Percentiles rank a stretch among this genome's conserved stretches.
Evolutionary conservation across 2,329 filamentous ascomycete genomes (phyloP).

Genomic region (Exophiala dermatitidis): DNA sequence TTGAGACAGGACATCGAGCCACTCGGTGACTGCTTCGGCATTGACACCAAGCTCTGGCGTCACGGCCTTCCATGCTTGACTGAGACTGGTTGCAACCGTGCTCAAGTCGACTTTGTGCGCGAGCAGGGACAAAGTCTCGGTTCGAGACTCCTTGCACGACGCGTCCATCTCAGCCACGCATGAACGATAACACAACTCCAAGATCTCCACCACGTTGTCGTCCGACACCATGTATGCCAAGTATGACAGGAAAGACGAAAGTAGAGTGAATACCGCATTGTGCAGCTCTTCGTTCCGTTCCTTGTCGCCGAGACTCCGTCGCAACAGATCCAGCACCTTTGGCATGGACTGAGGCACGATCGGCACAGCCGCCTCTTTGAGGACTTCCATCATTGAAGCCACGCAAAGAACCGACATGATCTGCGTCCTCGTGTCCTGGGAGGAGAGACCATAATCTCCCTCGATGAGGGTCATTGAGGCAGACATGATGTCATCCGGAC

Average conservation of each 20-base stretch:
- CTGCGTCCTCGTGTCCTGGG: slow-evolving; percentile 15
- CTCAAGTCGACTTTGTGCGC: slow-evolving; percentile 72
- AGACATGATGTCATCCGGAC: slow-evolving; percentile 65
- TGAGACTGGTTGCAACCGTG: slow-evolving; percentile 65
- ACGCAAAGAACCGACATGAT: slow-evolving; percentile 62
- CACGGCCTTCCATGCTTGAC: slow-evolving; percentile 64
- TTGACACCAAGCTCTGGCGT: slow-evolving; percentile 57
- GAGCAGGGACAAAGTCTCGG: slow-evolving; percentile 63
- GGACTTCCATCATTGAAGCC: slow-evolving; percentile 78
- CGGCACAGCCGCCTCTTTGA: slow-evolving; percentile 78
- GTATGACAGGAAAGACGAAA: slow-evolving; percentile 71
- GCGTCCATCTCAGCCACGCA: slow-evolving; percentile 5
- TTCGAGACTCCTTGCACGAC: slow-evolving; percentile 57
- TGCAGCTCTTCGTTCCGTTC: slow-evolving; percentile 57
- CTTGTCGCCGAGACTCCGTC: slow-evolving; percentile 48
- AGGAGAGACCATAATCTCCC: slow-evolving; percentile 30
- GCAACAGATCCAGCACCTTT: slow-evolving; percentile 63
- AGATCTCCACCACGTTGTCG: slow-evolving; percentile 62
- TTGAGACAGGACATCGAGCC: slow-evolving; percentile 11
- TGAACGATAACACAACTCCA: slow-evolving; percentile 52
- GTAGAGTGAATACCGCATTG: slow-evolving; percentile 72
- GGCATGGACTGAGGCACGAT: slow-evolving; percentile 70
- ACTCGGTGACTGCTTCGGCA: slow-evolving; percentile 40
- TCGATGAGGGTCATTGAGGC: slow-evolving; percentile 73
- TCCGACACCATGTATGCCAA: slow-evolving; percentile 84